Evolutionary conservation across 345 rosid genomes (phyloP).

Genomic region (Euphorbia peplus): DNA sequence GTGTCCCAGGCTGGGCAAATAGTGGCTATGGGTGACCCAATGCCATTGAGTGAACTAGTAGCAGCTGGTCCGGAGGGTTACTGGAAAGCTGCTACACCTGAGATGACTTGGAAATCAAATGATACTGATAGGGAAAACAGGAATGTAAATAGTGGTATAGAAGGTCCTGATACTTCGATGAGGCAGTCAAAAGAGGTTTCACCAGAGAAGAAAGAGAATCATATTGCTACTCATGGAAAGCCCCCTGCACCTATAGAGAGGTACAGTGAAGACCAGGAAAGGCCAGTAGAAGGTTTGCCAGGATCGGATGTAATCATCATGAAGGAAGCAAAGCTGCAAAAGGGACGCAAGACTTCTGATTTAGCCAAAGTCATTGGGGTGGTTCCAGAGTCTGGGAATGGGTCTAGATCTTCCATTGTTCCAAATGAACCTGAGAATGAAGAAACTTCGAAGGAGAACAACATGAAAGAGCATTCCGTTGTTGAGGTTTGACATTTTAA

Average conservation of each 20-base stretch:
- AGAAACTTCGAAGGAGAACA: constrained; percentile 33
- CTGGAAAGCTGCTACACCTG: constrained; percentile 54
- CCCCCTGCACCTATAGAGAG: constrained; percentile 32
- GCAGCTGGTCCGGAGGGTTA: constrained; percentile 74
- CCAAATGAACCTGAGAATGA: constrained; percentile 36
- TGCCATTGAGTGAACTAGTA: constrained; percentile 53
- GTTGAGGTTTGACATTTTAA: constrained; percentile 64
- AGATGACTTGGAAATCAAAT: constrained; percentile 30
- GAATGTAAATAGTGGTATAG: constrained; percentile 18
- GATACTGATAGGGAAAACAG: constrained; percentile 23
- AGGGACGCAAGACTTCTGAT: constrained; percentile 41
- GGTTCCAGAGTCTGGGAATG: constrained; percentile 43
- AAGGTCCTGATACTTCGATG: constrained; percentile 25
- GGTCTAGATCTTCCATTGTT: constrained; percentile 32
- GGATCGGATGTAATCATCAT: constrained; percentile 36
- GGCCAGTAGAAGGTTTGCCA: constrained; percentile 36
- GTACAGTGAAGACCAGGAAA: constrained; percentile 38
- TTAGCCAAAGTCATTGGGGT: constrained; percentile 35
- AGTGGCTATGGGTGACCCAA: constrained; percentile 78
- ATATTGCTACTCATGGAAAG: constrained; percentile 33
- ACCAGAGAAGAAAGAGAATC: constrained; percentile 34
- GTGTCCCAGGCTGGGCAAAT: constrained; percentile 91
- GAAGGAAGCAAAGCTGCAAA: constrained; percentile 44
- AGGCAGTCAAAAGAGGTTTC: constrained; percentile 27
- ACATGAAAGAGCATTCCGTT: constrained; percentile 63